phyloP scores from a whole-genome alignment of 257 asterid genomes.

The Solanum corneliomulleri region DNA sequence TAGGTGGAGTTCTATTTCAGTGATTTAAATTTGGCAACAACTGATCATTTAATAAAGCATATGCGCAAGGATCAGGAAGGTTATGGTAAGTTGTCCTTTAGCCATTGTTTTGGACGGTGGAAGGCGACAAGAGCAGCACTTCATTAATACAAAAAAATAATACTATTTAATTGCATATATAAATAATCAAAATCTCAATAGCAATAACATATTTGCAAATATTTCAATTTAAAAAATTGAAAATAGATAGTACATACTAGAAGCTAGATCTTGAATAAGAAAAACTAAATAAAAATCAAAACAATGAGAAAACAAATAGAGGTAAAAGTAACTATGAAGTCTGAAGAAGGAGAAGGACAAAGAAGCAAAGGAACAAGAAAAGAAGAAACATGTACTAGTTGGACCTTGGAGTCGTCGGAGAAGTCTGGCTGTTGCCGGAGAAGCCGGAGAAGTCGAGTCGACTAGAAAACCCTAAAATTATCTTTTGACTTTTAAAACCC shows the following conservation, averaged over 20 bases:
- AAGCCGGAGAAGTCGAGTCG: background rate
- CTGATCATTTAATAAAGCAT: constrained; percentile 58
- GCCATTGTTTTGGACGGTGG: background rate
- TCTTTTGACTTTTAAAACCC: background rate
- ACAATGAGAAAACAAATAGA: background rate
- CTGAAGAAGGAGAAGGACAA: background rate
- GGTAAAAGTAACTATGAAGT: background rate
- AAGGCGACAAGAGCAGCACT: background rate
- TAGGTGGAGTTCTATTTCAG: constrained; percentile 94
- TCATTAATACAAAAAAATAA: no score
- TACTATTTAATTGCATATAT: background rate
- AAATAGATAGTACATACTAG: background rate
- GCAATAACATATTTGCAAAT: background rate
- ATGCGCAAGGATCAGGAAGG: constrained; percentile 81
- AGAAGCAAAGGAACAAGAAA: background rate
- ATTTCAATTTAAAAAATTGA: no score
- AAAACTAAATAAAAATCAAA: no score
- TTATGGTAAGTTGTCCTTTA: constrained; percentile 43
- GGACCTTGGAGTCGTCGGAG: background rate
- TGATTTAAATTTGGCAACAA: constrained; percentile 82
- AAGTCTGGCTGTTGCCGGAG: background rate
- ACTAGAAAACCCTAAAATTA: background rate
- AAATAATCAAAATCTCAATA: background rate
- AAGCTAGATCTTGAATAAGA: background rate
- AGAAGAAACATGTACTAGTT: background rate